Conservation (phyloP, 495 filamentous ascomycete species). For the Hypomontagnella submonticulosa region DNA sequence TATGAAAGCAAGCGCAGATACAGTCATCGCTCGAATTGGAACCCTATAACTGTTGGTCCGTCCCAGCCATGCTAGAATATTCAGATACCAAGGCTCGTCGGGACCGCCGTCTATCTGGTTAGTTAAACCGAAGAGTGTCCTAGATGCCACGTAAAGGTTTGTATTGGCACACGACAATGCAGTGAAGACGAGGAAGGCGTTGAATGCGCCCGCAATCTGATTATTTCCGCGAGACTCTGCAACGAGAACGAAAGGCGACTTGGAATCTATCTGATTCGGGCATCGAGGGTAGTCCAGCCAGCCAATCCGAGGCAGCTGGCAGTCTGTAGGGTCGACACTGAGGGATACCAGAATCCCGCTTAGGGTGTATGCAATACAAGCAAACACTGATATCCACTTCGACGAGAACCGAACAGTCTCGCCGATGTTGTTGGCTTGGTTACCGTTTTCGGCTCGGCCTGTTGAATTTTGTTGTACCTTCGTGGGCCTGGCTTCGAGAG, state of each 20-base stretch:
- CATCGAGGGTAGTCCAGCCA: constrained; percentile 18
- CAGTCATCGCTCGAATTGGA: constrained; percentile 53
- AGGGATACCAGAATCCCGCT: constrained; percentile 35
- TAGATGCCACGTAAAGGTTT: constrained; percentile 56
- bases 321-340: constrained; percentile 25
- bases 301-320: constrained; percentile 30
- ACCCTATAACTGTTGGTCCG: constrained; percentile 54
- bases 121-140: constrained; percentile 55
- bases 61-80: constrained; percentile 46
- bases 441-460: background rate
- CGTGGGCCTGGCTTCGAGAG: constrained; percentile 53
- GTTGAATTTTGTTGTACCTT: background rate
- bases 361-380: constrained; percentile 44
- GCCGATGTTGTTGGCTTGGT: constrained; percentile 35
- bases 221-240: constrained; percentile 36
- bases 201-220: constrained; percentile 31
- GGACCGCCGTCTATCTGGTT: constrained; percentile 45
- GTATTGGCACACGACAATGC: constrained; percentile 50
- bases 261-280: constrained; percentile 1
- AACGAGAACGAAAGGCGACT: constrained; percentile 55
- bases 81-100: constrained; percentile 42
- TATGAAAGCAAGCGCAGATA: constrained; percentile 46
- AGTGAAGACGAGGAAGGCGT: constrained; percentile 41
- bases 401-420: constrained; percentile 45
- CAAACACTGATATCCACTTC: constrained; percentile 50